A percentile compares a stretch with the other conserved stretches of the same genome.
These are phyloP conservation scores for Pythium folliculosum DNA, from an alignment of 352 stramenopile genomes.

Conservation along the genomic window DNA sequence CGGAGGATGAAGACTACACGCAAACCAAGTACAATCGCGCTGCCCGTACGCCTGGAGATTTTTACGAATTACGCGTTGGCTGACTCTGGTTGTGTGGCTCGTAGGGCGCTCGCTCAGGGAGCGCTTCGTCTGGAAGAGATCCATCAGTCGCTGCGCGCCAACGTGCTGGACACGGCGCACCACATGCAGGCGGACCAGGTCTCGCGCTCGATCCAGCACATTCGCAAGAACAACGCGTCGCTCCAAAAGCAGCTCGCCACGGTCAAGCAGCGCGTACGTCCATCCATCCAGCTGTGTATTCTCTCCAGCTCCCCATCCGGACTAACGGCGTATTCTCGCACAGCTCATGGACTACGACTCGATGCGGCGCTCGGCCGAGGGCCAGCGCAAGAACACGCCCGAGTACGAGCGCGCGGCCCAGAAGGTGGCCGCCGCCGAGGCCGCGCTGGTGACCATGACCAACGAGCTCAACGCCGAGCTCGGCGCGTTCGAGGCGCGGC, in stretches of 20 bases:
- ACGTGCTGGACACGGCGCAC: slow-evolving; percentile 34
- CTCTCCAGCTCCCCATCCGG: too few relatives aligned
- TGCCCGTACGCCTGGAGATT: too few relatives aligned
- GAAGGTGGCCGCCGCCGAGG: slow-evolving; percentile 47
- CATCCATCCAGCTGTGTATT: background rate
- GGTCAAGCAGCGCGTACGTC: slow-evolving; percentile 36
- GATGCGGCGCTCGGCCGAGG: slow-evolving; percentile 61
- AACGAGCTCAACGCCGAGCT: slow-evolving; percentile 70
- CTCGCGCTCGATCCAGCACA: slow-evolving; percentile 32
- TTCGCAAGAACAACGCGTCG: slow-evolving; percentile 31
- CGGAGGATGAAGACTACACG: slow-evolving; percentile 31
- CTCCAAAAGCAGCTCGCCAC: slow-evolving; percentile 35
- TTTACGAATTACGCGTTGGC: background rate
- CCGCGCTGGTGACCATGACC: slow-evolving; percentile 49
- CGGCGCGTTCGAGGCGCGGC: slow-evolving; percentile 57
- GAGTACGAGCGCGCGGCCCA: slow-evolving; percentile 76
- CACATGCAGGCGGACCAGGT: slow-evolving; percentile 38
- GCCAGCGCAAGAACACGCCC: slow-evolving; percentile 55
- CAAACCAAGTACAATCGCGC: slow-evolving; percentile 32
- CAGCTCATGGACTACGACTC: slow-evolving; percentile 77
- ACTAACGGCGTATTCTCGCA: background rate
- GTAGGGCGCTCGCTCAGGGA: slow-evolving; percentile 35
- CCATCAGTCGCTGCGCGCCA: slow-evolving; percentile 34
- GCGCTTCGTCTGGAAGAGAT: slow-evolving; percentile 40
- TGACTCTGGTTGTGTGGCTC: background rate